Evolutionary conservation across 331 rosid species (phyloP).

Genomic region (Telfairia occidentalis): DNA sequence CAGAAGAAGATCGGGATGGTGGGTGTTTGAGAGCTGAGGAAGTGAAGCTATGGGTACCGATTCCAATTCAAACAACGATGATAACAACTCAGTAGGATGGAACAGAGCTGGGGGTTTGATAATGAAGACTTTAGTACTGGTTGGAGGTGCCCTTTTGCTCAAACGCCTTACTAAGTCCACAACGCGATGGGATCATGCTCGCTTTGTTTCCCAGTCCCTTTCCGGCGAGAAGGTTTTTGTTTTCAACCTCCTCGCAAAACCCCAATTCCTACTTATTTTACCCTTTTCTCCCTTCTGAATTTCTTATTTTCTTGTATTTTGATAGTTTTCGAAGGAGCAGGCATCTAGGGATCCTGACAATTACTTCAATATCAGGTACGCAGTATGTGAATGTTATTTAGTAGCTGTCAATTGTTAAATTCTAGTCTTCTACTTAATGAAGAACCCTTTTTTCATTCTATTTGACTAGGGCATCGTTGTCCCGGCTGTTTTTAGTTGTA

Average conservation of each 20-base stretch:
- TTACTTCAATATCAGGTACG: conserved; percentile 83
- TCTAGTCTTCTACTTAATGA: background rate
- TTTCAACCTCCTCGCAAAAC: background rate
- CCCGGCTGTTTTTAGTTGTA: background rate
- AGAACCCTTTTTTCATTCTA: background rate
- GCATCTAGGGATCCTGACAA: conserved; percentile 91
- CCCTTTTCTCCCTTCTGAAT: background rate
- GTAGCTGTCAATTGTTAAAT: background rate
- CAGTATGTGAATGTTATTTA: background rate
- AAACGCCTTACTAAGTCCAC: conserved; percentile 88
- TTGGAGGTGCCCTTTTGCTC: conserved; percentile 82
- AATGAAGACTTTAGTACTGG: conserved; percentile 47
- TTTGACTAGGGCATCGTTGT: background rate
- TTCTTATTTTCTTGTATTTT: background rate
- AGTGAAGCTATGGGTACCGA: conserved; percentile 20
- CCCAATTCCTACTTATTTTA: background rate
- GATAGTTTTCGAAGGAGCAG: conserved; percentile 67
- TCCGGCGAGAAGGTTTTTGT: conserved; percentile 62
- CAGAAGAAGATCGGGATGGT: background rate
- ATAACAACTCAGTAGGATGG: conserved; percentile 37
- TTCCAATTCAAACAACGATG: conserved; percentile 6
- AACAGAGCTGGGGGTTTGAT: conserved; percentile 58
- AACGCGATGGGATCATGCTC: conserved; percentile 98
- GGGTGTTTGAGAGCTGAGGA: conserved; percentile 14
- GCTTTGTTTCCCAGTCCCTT: conserved; percentile 67